Base-by-base conservation (phyloP, 108 stramenopile genomes). In the Mayamaea pseudoterrestris region DNA sequence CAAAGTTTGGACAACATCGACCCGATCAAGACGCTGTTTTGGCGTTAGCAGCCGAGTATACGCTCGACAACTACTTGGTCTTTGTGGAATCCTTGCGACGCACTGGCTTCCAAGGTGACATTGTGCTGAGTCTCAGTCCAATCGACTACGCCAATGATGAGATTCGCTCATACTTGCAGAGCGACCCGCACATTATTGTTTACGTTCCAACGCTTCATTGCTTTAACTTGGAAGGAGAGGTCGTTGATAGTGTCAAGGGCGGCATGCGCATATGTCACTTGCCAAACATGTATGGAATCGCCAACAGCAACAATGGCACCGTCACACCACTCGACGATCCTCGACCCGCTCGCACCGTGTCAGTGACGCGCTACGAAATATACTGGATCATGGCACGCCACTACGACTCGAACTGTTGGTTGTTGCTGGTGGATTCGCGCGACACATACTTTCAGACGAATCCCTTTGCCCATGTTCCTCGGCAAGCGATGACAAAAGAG, bases 381-480 rank as follows among this genome's bases (percentile, higher is more conserved):
- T 79, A 74, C 35, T 79, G 77, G 77, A 50, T 69, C 43, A 70
- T 68, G 77, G 44, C 62, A n/a, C 21, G 24, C 9, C 31, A 61
- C 3, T 79, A 79, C 45, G 20, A 53, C 21, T 30, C 54, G 3
- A 2, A 50, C n/a, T 45, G 43, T 18, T 60, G 58, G 60, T 59
- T 74, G 1, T 30, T 79, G 53, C 35, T 79, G 7, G 41, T 79
- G n/a, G 77, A 79, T 44, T 65, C 67, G 0, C 40, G 69, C 12
- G 78, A 80, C 53, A 55, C 70, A 5, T 57, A 46, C 43, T 80
- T 80, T 69, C 78, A 80, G 48, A 34, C 53, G 40, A 63, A 71
- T 57, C 77, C 77, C 5, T 79, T 74, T 61, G 53, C 29, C n/a
- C 22, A 28, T 35, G 41, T 74, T 11, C 64, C 63, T 5, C 41